Base-by-base conservation (phyloP, 2,329 filamentous ascomycete species). In the Didymosphaeria variabile region DNA sequence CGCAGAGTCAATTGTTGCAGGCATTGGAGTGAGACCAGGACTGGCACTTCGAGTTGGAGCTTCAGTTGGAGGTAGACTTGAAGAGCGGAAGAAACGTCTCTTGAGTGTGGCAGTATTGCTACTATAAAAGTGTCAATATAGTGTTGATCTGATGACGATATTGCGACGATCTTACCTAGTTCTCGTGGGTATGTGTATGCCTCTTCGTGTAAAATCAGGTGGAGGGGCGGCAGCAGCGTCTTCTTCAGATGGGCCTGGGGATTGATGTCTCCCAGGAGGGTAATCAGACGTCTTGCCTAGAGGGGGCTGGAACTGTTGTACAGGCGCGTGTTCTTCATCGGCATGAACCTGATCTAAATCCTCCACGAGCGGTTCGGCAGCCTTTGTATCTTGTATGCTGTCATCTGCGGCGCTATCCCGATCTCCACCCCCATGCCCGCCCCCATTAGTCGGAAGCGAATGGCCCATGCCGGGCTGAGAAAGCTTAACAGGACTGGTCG, bases 151-250 rank as follows among this genome's bases (percentile, higher is more conserved):
- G 32, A 34, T 36, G 19, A 38, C 34, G 21, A n/a, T 38, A 13
- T 5, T 9, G 21, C n/a, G 34, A 44, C 56, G 44, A 26, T 29
- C 57, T 65, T 67, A 78, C 77, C 75, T 79, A 59, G 76, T 78
- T 26, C 76, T 67, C 40, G 69, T 71, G 19, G 76, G 75, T 44
- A 78, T 72, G 64, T 78, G 76, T 52, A 78, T 78, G 40, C 72
- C 72, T 50, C 77, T 66, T 21, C 71, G 72, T 23, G 73, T 72
- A 51, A 79, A 74, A 58, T 79, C 76, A 56, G 75, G 74, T 57
- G 72, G 66, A 29, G 74, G 71, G 50, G 72, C 69, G 45, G 74
- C 70, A 44, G 68, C 66, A 52, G 57, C 57, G 17, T 76, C 72
- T 61, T 77, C 74, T 51, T 73, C 71, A 31, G 58, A 60, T 31